Percentiles rank a stretch among this genome's conserved stretches.
phyloP scores from a whole-genome alignment of 2,329 filamentous ascomycete species.

The Didymella pomorum region DNA sequence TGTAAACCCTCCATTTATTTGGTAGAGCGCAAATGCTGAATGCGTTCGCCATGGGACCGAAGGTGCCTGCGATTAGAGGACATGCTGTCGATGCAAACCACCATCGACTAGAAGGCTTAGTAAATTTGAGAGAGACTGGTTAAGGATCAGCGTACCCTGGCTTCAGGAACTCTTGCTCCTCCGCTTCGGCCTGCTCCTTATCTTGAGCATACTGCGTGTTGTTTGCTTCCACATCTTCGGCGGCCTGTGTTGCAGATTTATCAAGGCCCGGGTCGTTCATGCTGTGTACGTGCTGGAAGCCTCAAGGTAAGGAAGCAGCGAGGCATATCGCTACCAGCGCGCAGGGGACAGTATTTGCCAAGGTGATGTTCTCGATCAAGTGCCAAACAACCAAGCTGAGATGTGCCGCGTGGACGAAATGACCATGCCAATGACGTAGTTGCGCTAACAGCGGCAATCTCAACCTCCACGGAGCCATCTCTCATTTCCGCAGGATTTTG shows the following conservation, averaged over 20 bases:
- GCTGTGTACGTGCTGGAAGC: neutral
- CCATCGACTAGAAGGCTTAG: constrained; percentile 56
- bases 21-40: constrained; percentile 65
- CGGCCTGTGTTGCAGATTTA: constrained; percentile 57
- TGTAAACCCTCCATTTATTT: constrained; percentile 63
- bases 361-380: constrained; percentile 7
- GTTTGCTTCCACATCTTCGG: constrained; percentile 54
- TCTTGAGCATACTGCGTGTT: constrained; percentile 40
- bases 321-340: constrained; percentile 5
- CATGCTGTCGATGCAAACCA: constrained; percentile 69
- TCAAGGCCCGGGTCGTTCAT: constrained; percentile 62
- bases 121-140: neutral
- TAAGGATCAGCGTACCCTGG: constrained; percentile 47
- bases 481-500: neutral
- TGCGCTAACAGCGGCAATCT: constrained; percentile 18
- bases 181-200: constrained; percentile 48
- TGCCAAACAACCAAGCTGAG: constrained; percentile 15
- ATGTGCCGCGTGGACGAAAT: constrained; percentile 17
- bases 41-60: constrained; percentile 64
- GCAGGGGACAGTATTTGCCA: neutral
- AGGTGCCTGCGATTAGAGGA: constrained; percentile 64
- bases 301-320: neutral
- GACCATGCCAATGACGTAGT: constrained; percentile 17
- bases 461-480: neutral
- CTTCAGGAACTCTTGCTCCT: constrained; percentile 55